phyloP scores from a whole-genome alignment of 148 eudicot species.

The Diospyros lotus region DNA sequence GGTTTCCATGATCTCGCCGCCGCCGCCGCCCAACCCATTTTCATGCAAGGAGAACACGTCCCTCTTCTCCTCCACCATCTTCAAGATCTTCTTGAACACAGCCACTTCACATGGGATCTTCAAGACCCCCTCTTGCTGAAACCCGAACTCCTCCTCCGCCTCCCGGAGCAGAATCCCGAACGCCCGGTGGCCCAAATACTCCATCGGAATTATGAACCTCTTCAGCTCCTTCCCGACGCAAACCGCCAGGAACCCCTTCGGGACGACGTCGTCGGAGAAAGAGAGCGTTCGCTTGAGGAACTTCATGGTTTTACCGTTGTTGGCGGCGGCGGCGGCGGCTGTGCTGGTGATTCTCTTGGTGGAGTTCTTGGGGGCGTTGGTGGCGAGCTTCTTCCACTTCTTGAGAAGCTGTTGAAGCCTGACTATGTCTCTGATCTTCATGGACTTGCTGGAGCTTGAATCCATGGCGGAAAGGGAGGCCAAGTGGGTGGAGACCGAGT shows the following conservation, averaged over 20 bases:
- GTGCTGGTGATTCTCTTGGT: slow-evolving; percentile 6
- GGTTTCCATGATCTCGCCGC: neutral
- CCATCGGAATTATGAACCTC: slow-evolving; percentile 73
- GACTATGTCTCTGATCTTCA: slow-evolving; percentile 83
- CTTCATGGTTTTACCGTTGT: slow-evolving; percentile 45
- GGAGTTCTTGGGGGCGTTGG: slow-evolving; percentile 33
- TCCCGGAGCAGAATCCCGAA: slow-evolving; percentile 58
- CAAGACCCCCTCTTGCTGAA: slow-evolving; percentile 81
- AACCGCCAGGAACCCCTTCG: slow-evolving; percentile 74
- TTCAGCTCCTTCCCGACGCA: slow-evolving; percentile 72
- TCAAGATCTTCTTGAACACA: slow-evolving; percentile 60
- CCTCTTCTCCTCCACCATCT: slow-evolving; percentile 49
- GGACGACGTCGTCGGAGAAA: slow-evolving; percentile 57
- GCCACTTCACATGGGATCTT: slow-evolving; percentile 71
- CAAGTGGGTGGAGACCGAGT: no score
- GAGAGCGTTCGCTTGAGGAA: slow-evolving; percentile 79
- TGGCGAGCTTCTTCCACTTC: slow-evolving; percentile 76
- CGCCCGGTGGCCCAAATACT: slow-evolving; percentile 61
- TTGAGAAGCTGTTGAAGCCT: slow-evolving; percentile 76
- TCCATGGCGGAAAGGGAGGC: slow-evolving; percentile 28
- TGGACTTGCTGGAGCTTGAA: slow-evolving; percentile 56
- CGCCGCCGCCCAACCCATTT: neutral
- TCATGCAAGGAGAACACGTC: slow-evolving; percentile 22
- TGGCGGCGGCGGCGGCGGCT: neutral
- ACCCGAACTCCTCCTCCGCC: slow-evolving; percentile 96